These are phyloP conservation scores for Acer negundo DNA, from an alignment of 345 rosid species.

Conservation along the genomic window DNA sequence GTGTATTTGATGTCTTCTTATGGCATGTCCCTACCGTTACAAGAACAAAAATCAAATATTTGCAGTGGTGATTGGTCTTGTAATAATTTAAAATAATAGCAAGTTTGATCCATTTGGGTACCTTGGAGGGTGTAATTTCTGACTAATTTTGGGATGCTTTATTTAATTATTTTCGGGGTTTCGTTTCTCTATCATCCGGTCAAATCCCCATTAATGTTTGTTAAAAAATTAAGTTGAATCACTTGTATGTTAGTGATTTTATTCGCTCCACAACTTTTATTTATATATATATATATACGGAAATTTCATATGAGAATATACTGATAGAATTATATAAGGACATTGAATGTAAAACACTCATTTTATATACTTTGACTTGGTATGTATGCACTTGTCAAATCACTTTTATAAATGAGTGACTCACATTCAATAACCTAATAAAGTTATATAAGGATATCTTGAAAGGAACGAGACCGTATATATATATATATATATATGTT, in stretches of 20 bases:
- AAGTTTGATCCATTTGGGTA: constrained; percentile 18
- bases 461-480: no score
- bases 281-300: no score
- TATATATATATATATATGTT: no score
- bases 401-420: no score
- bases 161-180: constrained; percentile 6
- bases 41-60: constrained; percentile 3
- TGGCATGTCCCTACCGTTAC: constrained; percentile 24
- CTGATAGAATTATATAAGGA: no score
- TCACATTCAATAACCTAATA: no score
- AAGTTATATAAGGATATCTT: no score
- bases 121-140: constrained; percentile 21
- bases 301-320: no score
- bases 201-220: constrained; percentile 25
- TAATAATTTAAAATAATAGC: neutral
- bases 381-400: no score
- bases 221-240: constrained; percentile 4
- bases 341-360: no score
- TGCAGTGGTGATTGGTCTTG: constrained; percentile 10
- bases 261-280: no score
- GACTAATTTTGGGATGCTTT: neutral
- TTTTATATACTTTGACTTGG: no score
- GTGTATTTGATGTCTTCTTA: constrained; percentile 16
- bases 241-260: neutral
- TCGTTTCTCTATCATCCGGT: constrained; percentile 16